Conservation (phyloP, 805 yeast genomes). For the Lipomyces chichibuensis region DNA sequence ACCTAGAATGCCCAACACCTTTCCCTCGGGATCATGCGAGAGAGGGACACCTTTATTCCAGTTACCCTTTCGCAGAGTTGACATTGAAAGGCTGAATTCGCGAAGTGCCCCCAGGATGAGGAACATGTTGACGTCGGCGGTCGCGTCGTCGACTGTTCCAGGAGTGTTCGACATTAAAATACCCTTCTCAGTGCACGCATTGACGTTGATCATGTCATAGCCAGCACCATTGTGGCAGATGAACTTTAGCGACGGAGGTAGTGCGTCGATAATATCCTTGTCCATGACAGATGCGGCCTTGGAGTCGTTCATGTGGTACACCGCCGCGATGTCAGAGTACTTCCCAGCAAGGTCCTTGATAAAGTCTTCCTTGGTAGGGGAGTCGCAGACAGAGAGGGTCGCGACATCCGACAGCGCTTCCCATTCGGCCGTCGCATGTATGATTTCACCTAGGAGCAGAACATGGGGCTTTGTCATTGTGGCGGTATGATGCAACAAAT, state of each 20-base stretch:
- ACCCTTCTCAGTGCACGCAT: conserved; percentile 54
- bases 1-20: conserved; percentile 78
- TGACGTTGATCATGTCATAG: conserved; percentile 69
- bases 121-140: conserved; percentile 72
- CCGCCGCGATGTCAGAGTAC: conserved; percentile 49
- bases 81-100: conserved; percentile 65
- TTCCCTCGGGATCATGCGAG: conserved; percentile 77
- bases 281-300: conserved; percentile 58
- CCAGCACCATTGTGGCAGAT: conserved; percentile 67
- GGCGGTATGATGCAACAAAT: background rate
- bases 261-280: conserved; percentile 56
- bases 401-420: conserved; percentile 49
- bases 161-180: conserved; percentile 70
- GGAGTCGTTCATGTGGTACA: conserved; percentile 56
- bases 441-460: conserved; percentile 65
- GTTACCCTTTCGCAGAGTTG: conserved; percentile 57
- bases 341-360: conserved; percentile 47
- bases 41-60: conserved; percentile 64
- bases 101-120: conserved; percentile 65
- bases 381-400: conserved; percentile 20
- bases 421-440: conserved; percentile 70
- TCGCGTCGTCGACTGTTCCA: conserved; percentile 65
- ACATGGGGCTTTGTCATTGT: conserved; percentile 55
- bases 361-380: conserved; percentile 45
- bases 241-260: conserved; percentile 60